phyloP scores from a whole-genome alignment of 345 rosid genomes.

The Eucalyptus grandis region DNA sequence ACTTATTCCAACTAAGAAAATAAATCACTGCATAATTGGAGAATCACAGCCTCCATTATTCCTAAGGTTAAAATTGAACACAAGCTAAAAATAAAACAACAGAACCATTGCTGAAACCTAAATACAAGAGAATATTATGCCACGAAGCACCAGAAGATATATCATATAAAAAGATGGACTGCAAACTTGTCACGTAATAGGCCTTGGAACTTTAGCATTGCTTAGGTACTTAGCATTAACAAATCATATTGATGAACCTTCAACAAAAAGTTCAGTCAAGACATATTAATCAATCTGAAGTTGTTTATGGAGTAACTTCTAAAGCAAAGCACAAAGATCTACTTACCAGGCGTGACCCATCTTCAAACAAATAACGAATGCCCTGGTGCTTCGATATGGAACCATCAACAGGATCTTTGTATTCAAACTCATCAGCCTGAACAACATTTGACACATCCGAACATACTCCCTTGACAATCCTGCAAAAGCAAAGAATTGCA shows the following conservation, averaged over 20 bases:
- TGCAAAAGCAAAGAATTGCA: constrained; percentile 5
- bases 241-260: background rate
- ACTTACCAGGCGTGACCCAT: constrained; percentile 91
- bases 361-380: constrained; percentile 85
- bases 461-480: constrained; percentile 55
- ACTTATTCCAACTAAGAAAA: background rate
- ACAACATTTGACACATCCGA: constrained; percentile 69
- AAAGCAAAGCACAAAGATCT: background rate
- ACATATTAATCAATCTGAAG: background rate
- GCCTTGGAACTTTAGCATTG: background rate
- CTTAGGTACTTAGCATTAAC: background rate
- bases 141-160: background rate
- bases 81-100: background rate
- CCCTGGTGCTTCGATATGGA: constrained; percentile 96
- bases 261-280: background rate
- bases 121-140: background rate
- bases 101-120: background rate
- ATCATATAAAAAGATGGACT: background rate
- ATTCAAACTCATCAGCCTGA: constrained; percentile 89
- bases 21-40: background rate
- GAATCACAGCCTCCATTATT: background rate
- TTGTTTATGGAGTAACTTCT: background rate
- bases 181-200: background rate
- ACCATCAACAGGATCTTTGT: constrained; percentile 96
- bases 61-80: background rate